phyloP scores from a whole-genome alignment of 805 yeast species.

The Saturnispora gosingensis region DNA sequence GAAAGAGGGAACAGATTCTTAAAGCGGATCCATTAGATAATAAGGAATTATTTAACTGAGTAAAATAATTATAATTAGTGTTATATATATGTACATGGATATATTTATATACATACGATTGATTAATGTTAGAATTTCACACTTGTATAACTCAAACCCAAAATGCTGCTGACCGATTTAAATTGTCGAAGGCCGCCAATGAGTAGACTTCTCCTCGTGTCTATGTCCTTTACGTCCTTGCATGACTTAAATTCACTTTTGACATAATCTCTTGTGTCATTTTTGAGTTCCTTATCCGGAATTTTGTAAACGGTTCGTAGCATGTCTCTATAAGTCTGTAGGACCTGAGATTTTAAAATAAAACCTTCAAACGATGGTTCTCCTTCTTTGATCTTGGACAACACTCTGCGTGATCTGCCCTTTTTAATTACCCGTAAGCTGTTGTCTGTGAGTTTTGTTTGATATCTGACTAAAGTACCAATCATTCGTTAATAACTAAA shows the following conservation, averaged over 20 bases:
- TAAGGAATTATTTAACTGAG: constrained; percentile 57
- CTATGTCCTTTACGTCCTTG: constrained; percentile 19
- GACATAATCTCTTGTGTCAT: constrained; percentile 22
- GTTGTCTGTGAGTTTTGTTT: constrained; percentile 7
- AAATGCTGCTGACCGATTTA: constrained; percentile 21
- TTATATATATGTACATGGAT: neutral
- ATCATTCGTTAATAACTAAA: neutral
- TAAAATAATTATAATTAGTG: constrained; percentile 3
- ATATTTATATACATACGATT: neutral
- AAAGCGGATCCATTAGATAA: constrained; percentile 78
- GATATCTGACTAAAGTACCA: neutral
- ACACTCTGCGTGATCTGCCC: neutral
- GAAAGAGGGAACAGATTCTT: constrained; percentile 64
- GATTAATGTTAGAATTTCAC: constrained; percentile 5
- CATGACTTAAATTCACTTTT: constrained; percentile 26
- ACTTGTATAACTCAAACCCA: constrained; percentile 25
- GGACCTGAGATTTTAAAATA: constrained; percentile 22
- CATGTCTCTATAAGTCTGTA: constrained; percentile 26
- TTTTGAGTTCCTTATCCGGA: constrained; percentile 15
- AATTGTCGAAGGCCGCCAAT: constrained; percentile 28
- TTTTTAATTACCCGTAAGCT: constrained; percentile 4
- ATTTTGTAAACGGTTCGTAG: constrained; percentile 22
- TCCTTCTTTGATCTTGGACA: constrained; percentile 7
- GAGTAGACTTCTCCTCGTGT: constrained; percentile 22
- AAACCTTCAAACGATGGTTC: constrained; percentile 17